Evolutionary conservation across 768 basidiomycete genomes (phyloP).

Genomic region (Podaxis rugospora): DNA sequence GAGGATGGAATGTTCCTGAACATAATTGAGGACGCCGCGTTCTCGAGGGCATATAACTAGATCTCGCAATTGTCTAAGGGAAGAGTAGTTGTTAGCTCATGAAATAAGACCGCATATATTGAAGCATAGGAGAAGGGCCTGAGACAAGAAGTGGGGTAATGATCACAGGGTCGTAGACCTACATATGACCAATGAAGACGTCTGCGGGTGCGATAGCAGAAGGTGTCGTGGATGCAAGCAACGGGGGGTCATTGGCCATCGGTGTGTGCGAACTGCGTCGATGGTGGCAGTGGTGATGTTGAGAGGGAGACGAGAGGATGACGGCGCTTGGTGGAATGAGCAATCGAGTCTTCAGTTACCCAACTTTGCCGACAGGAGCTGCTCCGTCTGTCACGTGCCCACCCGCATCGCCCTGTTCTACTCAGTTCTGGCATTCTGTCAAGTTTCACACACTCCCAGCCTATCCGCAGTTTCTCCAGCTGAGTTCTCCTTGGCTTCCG

Average conservation of each 20-base stretch:
- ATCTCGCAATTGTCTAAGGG: slow-evolving; percentile 69
- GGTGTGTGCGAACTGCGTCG: slow-evolving; percentile 11
- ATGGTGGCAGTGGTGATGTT: neutral
- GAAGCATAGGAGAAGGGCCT: slow-evolving; percentile 3
- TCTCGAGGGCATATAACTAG: slow-evolving; percentile 71
- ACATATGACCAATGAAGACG: slow-evolving; percentile 64
- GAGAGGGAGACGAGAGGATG: neutral
- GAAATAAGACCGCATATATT: neutral
- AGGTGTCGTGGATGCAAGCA: slow-evolving; percentile 41
- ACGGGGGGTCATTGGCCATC: slow-evolving; percentile 46
- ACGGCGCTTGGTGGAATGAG: neutral
- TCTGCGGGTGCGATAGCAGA: slow-evolving; percentile 34
- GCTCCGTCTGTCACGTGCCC: neutral
- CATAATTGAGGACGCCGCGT: slow-evolving; percentile 60
- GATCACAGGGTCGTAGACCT: slow-evolving; percentile 19
- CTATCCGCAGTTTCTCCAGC: neutral
- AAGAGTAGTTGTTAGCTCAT: neutral
- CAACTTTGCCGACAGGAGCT: neutral
- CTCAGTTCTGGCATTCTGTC: neutral
- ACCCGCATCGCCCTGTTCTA: neutral
- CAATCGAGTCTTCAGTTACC: neutral
- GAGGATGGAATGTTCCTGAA: slow-evolving; percentile 46
- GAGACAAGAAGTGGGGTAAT: slow-evolving; percentile 11
- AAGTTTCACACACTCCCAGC: neutral
- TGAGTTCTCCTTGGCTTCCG: too few relatives aligned